These are phyloP conservation scores for Rutidosis leptorrhynchoides DNA, from an alignment of 129 eudicot species.

Conservation along the genomic window DNA sequence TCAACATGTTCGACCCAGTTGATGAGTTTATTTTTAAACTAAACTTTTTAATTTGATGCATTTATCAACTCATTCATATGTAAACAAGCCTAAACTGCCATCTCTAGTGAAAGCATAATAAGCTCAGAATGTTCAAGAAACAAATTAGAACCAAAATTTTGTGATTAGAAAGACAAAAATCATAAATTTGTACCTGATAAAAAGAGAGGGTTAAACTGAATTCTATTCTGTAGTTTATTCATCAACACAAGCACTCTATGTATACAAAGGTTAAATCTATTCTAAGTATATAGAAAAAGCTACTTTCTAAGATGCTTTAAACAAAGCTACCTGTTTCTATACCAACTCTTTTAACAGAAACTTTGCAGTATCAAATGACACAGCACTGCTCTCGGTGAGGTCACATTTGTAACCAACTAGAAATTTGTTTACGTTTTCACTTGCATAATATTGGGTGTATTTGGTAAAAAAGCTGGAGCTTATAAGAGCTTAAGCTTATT, in stretches of 20 bases:
- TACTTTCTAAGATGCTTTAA: too few relatives aligned
- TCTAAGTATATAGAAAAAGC: too few relatives aligned
- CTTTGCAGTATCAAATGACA: slow-evolving; percentile 73
- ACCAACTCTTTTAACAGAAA: too few relatives aligned
- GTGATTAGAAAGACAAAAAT: neutral
- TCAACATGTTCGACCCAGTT: neutral
- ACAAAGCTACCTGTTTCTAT: too few relatives aligned
- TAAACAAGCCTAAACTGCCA: neutral
- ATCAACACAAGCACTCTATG: too few relatives aligned
- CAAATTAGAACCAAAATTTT: neutral
- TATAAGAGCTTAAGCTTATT: too few relatives aligned
- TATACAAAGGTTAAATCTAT: too few relatives aligned
- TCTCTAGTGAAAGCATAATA: neutral
- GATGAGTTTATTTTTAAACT: too few relatives aligned
- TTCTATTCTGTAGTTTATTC: too few relatives aligned
- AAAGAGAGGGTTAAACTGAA: too few relatives aligned
- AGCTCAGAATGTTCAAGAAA: neutral
- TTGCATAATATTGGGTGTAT: slow-evolving; percentile 80
- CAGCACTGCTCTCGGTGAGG: slow-evolving; percentile 62
- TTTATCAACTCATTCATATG: neutral
- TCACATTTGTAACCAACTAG: slow-evolving; percentile 83
- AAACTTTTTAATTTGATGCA: neutral
- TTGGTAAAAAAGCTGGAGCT: too few relatives aligned
- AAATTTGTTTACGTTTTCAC: slow-evolving; percentile 79
- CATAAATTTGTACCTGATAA: slow-evolving; percentile 45